These are phyloP conservation scores for Ogataea polymorpha DNA, from an alignment of 805 yeast genomes.

Conservation along the genomic window DNA sequence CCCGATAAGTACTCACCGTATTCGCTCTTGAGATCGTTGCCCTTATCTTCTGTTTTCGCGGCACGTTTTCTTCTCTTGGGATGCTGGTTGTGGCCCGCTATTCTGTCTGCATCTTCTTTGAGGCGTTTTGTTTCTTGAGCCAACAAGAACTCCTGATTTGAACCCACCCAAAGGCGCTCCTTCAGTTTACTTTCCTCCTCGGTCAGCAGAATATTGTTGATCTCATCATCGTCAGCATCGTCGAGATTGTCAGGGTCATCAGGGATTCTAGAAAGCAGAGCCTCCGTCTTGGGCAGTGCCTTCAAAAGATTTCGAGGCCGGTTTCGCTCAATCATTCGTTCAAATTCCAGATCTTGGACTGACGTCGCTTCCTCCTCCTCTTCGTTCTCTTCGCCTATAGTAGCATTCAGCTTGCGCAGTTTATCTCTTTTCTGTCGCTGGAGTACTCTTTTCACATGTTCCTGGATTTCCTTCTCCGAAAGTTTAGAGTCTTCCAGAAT, in stretches of 20 bases:
- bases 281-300: constrained; percentile 53
- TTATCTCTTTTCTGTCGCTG: constrained; percentile 27
- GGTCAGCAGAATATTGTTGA: constrained; percentile 55
- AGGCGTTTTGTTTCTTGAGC: constrained; percentile 83
- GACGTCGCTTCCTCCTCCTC: constrained; percentile 11
- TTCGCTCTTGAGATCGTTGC: constrained; percentile 25
- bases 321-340: constrained; percentile 40
- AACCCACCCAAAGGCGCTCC: constrained; percentile 84
- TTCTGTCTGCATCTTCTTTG: constrained; percentile 80
- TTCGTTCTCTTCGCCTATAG: constrained; percentile 10
- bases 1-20: constrained; percentile 25
- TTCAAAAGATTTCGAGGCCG: constrained; percentile 53
- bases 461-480: constrained; percentile 43
- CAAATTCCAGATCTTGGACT: constrained; percentile 29
- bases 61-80: constrained; percentile 43
- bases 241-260: constrained; percentile 63
- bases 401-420: constrained; percentile 16
- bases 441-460: constrained; percentile 29
- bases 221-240: constrained; percentile 83
- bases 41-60: constrained; percentile 27
- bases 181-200: constrained; percentile 71
- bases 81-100: constrained; percentile 68
- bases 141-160: constrained; percentile 79
- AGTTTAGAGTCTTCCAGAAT: constrained; percentile 43
- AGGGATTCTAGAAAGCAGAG: constrained; percentile 48